Conservation (phyloP, 495 filamentous ascomycete genomes). For the Friedmanniomyces simplex region DNA sequence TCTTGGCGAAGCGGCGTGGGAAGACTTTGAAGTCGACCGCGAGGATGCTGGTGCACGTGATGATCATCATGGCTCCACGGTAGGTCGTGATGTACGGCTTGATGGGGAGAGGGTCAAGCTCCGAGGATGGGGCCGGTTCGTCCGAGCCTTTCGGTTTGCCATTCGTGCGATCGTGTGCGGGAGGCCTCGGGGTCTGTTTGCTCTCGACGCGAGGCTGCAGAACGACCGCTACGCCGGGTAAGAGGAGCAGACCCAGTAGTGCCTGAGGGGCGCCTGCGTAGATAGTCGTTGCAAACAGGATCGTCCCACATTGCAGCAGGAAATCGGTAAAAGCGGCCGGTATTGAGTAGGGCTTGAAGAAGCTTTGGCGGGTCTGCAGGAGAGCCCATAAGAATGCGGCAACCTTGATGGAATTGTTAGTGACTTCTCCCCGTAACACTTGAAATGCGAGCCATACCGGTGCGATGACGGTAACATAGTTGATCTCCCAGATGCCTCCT, state of each 20-base stretch:
- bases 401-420: slow-evolving; percentile 40
- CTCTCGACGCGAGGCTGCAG: slow-evolving; percentile 1
- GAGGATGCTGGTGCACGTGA: slow-evolving; percentile 87
- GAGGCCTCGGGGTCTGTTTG: slow-evolving; percentile 7
- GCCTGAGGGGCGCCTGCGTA: slow-evolving; percentile 69
- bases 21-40: slow-evolving; percentile 93
- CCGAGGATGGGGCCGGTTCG: not conserved
- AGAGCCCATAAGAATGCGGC: slow-evolving; percentile 80
- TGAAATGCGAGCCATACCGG: slow-evolving; percentile 49
- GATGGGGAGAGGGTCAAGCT: slow-evolving; percentile 51
- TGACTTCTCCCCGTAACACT: slow-evolving; percentile 3
- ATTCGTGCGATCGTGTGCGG: slow-evolving; percentile 7
- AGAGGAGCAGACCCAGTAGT: slow-evolving; percentile 63
- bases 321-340: slow-evolving; percentile 67
- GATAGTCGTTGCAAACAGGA: slow-evolving; percentile 74
- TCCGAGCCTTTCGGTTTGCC: slow-evolving; percentile 4
- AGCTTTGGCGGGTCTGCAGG: slow-evolving; percentile 73
- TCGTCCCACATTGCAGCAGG: slow-evolving; percentile 69
- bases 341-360: slow-evolving; percentile 66
- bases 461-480: slow-evolving; percentile 69
- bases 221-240: slow-evolving; percentile 51
- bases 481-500: slow-evolving; percentile 74
- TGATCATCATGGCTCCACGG: slow-evolving; percentile 81
- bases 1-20: slow-evolving; percentile 90
- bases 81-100: slow-evolving; percentile 90